Conservation (phyloP, 1,284 basidiomycete genomes). For the Trametes hirsuta region DNA sequence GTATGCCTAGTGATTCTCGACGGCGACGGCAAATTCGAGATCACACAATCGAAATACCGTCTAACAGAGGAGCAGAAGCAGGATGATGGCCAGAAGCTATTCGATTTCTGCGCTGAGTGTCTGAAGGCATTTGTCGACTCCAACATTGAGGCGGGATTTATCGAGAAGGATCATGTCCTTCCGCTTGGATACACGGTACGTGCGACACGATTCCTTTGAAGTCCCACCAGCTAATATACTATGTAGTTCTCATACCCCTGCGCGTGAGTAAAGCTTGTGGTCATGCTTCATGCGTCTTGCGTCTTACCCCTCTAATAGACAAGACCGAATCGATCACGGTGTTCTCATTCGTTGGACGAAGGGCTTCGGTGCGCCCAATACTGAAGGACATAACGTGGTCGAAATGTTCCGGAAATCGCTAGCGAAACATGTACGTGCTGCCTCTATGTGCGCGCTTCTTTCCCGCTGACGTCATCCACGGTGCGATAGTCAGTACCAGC, state of each 20-base stretch:
- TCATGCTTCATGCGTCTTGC: too few relatives aligned
- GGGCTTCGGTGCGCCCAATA: constrained; percentile 92
- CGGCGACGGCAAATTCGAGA: constrained; percentile 95
- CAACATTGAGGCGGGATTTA: constrained; percentile 66
- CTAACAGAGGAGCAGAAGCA: constrained; percentile 98
- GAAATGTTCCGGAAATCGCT: constrained; percentile 90
- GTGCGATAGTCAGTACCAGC: constrained; percentile 66
- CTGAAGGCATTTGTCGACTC: constrained; percentile 87
- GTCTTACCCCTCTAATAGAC: constrained; percentile 49
- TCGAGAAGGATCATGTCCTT: constrained; percentile 73
- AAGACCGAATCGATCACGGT: constrained; percentile 94
- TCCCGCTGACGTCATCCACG: constrained; percentile 12
- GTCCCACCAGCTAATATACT: not conserved
- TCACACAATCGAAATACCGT: constrained; percentile 97
- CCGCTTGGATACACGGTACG: constrained; percentile 93
- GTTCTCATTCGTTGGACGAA: constrained; percentile 98
- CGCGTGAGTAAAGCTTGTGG: constrained; percentile 53
- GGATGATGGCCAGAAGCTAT: constrained; percentile 91
- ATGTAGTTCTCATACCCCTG: constrained; percentile 91
- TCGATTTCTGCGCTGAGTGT: constrained; percentile 98
- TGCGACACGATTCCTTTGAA: constrained; percentile 15
- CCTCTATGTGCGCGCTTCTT: not conserved
- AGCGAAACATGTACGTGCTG: constrained; percentile 63
- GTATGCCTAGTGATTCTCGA: constrained; percentile 95
- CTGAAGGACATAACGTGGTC: constrained; percentile 92